phyloP scores from a whole-genome alignment of 2,329 filamentous ascomycete species.

The Penicillium corylophilum region DNA sequence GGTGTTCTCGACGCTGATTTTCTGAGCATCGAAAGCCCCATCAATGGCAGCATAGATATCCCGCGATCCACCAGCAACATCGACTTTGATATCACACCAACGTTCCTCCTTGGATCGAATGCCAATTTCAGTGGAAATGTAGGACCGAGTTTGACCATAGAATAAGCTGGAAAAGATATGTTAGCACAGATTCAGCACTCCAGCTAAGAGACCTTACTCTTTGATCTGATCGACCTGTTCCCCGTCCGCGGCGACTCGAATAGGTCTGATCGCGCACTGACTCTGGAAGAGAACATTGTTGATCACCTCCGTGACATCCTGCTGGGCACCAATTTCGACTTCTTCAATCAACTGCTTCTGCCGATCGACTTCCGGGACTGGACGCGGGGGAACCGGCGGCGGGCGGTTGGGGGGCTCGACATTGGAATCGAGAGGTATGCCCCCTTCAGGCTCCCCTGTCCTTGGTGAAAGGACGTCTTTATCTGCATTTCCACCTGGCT shows the following conservation, averaged over 20 bases:
- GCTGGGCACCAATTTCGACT: conserved; percentile 68
- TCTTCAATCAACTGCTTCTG: conserved; percentile 46
- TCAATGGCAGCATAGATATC: conserved; percentile 84
- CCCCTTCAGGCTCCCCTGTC: background rate
- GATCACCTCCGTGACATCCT: conserved; percentile 95
- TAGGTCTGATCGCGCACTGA: conserved; percentile 79
- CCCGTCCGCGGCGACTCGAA: conserved; percentile 63
- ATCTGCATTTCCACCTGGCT: conserved; percentile 39
- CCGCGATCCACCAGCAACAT: conserved; percentile 57
- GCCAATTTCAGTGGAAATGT: conserved; percentile 47
- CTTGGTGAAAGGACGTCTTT: conserved; percentile 31
- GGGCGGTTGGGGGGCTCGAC: conserved; percentile 47
- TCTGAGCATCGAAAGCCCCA: conserved; percentile 77
- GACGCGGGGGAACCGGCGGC: conserved; percentile 60
- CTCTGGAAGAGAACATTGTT: conserved; percentile 87
- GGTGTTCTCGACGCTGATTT: conserved; percentile 65
- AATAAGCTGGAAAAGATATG: conserved; percentile 43
- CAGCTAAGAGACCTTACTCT: conserved; percentile 45
- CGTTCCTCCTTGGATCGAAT: conserved; percentile 55
- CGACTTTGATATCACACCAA: conserved; percentile 64
- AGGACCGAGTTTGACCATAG: conserved; percentile 49
- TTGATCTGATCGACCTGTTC: conserved; percentile 82
- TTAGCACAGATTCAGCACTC: conserved; percentile 6
- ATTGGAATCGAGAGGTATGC: conserved; percentile 5
- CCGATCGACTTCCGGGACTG: conserved; percentile 35